Percentiles rank a stretch among this genome's conserved stretches.
Conservation (phyloP, 2,329 filamentous ascomycete species). For the Aspergillus proliferans region DNA sequence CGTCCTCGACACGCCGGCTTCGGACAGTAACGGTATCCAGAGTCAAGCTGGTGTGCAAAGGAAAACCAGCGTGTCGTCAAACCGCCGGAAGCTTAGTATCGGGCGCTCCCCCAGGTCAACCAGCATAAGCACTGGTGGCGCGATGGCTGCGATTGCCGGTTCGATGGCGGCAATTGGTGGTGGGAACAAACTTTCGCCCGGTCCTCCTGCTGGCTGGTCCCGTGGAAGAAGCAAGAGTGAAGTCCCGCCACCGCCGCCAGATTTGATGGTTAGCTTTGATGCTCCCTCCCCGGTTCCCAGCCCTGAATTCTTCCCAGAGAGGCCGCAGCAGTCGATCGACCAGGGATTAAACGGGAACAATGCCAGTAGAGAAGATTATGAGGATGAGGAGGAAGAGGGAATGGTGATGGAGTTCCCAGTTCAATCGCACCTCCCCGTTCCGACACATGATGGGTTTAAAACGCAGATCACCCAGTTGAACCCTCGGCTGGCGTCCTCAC, state of each 20-base stretch:
- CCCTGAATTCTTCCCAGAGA: conserved; percentile 38
- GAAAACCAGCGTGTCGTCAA: conserved; percentile 26
- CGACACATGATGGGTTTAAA: conserved; percentile 70
- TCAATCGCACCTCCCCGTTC: conserved; percentile 61
- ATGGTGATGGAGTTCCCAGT: conserved; percentile 57
- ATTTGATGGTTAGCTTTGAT: conserved; percentile 52
- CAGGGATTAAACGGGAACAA: conserved; percentile 27
- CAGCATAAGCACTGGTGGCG: conserved; percentile 33
- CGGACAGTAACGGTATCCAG: conserved; percentile 18
- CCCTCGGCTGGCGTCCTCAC: conserved; percentile 59
- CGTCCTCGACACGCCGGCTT: conserved; percentile 20
- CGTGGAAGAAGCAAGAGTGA: conserved; percentile 55
- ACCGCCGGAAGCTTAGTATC: conserved; percentile 34
- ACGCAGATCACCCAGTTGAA: conserved; percentile 68
- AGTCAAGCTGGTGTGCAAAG: conserved; percentile 14
- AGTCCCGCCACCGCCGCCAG: conserved; percentile 39
- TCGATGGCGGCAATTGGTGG: conserved; percentile 41
- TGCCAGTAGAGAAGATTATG: conserved; percentile 49
- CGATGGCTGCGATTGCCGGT: conserved; percentile 41
- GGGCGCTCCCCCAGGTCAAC: conserved; percentile 32
- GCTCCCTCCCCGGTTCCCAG: conserved; percentile 52
- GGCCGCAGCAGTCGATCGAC: conserved; percentile 8
- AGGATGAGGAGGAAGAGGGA: conserved; percentile 58
- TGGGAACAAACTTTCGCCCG: conserved; percentile 46
- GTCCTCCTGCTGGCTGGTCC: conserved; percentile 24